Base-by-base conservation (phyloP, 148 eudicot genomes). In the Chenopodium album region DNA sequence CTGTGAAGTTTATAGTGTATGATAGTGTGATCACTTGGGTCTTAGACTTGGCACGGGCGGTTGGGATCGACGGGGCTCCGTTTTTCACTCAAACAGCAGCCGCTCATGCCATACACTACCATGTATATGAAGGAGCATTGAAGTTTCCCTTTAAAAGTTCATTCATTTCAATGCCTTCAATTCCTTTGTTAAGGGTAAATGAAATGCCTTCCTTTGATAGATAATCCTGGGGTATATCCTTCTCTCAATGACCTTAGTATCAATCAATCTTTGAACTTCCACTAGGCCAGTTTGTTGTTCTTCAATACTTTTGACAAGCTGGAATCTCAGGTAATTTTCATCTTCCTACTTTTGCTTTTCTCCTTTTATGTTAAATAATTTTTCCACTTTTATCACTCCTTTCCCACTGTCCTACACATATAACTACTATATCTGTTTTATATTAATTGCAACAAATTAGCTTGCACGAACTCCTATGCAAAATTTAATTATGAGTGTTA, bases 201-300 rank as follows among this genome's bases (percentile, higher is more conserved):
- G 91, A 90, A 41, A 29, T 90, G 82, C 91, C 91, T 22, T 81
- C 82, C 82, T 47, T 86, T 88, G 70, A 64, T 88, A 9, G 79
- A 32, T 7, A 80, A 69, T 37, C 32, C 34, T 2, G 75, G 22
- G 14, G 50, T 80, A 6, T 86, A 87, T 29, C 80, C 84, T 22
- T 52, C 69, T n/a, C 31, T 82, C 32, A 28, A 78, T 66, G 50
- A n/a, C 22, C 79, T 88, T 31, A 76, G 82, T 65, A 28, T 85
- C 16, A 65, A 85, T 29, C 90, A 88, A 23, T 84, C 84, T 63
- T 80, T 78, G 0, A 88, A 82, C 76, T 32, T 90, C 28, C 64
- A 66, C 22, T 34, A 83, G 44, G 92, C 89, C 9, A 87, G 86
- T 63, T 79, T 85, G 80, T 34, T 87, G 22, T 79, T 92, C 17